These are phyloP conservation scores for Verruconis gallopava DNA, from an alignment of 2,329 filamentous ascomycete species.

Conservation along the genomic window DNA sequence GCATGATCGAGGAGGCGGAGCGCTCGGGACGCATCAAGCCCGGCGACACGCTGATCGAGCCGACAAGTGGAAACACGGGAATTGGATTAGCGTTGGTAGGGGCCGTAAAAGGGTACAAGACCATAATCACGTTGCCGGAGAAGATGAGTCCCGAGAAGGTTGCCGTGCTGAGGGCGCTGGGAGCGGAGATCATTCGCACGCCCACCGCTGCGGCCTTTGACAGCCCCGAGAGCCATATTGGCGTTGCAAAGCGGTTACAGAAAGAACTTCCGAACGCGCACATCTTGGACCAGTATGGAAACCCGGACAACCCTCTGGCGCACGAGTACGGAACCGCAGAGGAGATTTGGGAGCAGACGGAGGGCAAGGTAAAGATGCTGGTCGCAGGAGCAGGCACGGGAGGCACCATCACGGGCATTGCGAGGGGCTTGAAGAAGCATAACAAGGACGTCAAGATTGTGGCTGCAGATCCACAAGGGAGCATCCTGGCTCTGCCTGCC, in stretches of 20 bases:
- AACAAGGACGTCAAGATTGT: slow-evolving; percentile 76
- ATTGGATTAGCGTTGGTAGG: slow-evolving; percentile 90
- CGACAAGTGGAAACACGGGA: slow-evolving; percentile 94
- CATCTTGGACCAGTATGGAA: slow-evolving; percentile 93
- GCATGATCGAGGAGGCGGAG: slow-evolving; percentile 97
- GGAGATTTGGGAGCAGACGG: slow-evolving; percentile 89
- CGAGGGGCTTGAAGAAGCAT: slow-evolving; percentile 76
- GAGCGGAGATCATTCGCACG: slow-evolving; percentile 94
- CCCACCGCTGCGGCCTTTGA: slow-evolving; percentile 94
- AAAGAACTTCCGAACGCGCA: slow-evolving; percentile 96
- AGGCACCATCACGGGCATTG: slow-evolving; percentile 85
- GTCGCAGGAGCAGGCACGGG: slow-evolving; percentile 91
- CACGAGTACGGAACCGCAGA: slow-evolving; percentile 91
- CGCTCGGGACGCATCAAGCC: slow-evolving; percentile 86
- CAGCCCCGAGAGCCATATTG: slow-evolving; percentile 90
- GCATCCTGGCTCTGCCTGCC: slow-evolving; percentile 74
- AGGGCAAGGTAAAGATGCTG: slow-evolving; percentile 67
- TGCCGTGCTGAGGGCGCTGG: slow-evolving; percentile 80
- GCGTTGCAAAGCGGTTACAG: slow-evolving; percentile 75
- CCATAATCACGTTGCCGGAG: slow-evolving; percentile 95
- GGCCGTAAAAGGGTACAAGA: slow-evolving; percentile 94
- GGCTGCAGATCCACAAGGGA: slow-evolving; percentile 84
- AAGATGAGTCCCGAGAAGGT: slow-evolving; percentile 99
- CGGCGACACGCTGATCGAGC: slow-evolving; percentile 93
- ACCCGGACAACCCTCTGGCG: slow-evolving; percentile 79